phyloP scores from a whole-genome alignment of 2,329 filamentous ascomycete species.

The Gnomoniopsis sp. region DNA sequence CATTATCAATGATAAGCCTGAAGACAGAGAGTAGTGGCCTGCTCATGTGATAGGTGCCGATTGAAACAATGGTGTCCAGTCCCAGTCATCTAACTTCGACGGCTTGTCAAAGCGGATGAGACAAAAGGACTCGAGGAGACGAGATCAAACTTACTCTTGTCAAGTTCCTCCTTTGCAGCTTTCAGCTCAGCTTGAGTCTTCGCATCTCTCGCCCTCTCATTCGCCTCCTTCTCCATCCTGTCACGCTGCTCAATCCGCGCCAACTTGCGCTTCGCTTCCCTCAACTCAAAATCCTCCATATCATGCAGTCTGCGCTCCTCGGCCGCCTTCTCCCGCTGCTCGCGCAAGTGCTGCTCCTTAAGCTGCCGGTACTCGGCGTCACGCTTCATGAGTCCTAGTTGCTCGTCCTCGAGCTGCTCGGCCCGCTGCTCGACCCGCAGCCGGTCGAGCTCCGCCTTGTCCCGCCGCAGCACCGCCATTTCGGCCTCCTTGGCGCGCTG shows the following conservation, averaged over 20 bases:
- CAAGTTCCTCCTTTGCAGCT: constrained; percentile 44
- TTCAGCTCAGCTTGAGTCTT: constrained; percentile 48
- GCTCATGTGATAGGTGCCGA: too few relatives aligned
- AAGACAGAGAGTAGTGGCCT: neutral
- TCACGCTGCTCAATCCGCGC: constrained; percentile 35
- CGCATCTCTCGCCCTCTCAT: constrained; percentile 35
- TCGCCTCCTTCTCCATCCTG: constrained; percentile 31
- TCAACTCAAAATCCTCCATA: constrained; percentile 32
- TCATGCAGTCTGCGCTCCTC: constrained; percentile 21
- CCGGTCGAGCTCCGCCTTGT: constrained; percentile 39
- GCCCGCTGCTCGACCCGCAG: constrained; percentile 29
- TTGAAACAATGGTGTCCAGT: too few relatives aligned
- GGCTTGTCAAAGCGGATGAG: too few relatives aligned
- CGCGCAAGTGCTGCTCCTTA: constrained; percentile 7
- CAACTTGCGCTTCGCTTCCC: constrained; percentile 36
- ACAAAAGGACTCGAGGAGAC: too few relatives aligned
- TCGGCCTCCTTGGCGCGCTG: constrained; percentile 27
- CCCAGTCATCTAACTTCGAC: too few relatives aligned
- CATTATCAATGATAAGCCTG: neutral
- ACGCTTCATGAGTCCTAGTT: constrained; percentile 33
- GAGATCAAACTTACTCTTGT: constrained; percentile 27
- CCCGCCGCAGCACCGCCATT: constrained; percentile 33
- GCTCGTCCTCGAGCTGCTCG: constrained; percentile 26
- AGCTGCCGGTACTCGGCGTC: constrained; percentile 35
- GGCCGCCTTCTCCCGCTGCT: constrained; percentile 21